Evolutionary conservation across 202 grass and related monocot species (phyloP).

Genomic region (Alloteropsis angusta): DNA sequence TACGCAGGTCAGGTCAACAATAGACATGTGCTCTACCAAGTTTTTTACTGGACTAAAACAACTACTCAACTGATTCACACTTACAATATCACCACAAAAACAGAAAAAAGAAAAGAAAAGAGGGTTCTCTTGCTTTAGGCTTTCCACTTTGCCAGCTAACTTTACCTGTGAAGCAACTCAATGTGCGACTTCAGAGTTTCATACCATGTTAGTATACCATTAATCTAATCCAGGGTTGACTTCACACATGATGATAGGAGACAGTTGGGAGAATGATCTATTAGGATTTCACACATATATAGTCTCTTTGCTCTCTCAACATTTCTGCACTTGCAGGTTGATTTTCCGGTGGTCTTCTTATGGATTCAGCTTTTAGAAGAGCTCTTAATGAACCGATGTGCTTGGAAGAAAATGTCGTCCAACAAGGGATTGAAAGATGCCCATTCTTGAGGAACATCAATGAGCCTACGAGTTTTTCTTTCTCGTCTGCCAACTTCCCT

Average conservation of each 20-base stretch:
- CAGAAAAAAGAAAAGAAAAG: too few species aligned
- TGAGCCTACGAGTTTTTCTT: conserved; percentile 78
- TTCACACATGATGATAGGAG: not conserved
- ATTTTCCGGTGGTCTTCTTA: conserved; percentile 10
- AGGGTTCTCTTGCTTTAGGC: not conserved
- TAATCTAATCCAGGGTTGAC: conserved; percentile 12
- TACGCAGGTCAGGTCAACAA: not conserved
- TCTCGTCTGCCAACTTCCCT: conserved; percentile 46
- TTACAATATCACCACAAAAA: not conserved
- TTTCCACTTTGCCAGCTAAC: not conserved
- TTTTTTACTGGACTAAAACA: not conserved
- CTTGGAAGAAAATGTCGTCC: conserved; percentile 41
- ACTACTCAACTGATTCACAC: not conserved
- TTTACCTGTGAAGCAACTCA: not conserved
- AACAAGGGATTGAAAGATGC: conserved; percentile 68
- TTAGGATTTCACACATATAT: not conserved
- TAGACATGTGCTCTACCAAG: not conserved
- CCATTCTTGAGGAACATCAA: conserved; percentile 97
- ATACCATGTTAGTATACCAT: not conserved
- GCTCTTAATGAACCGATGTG: conserved; percentile 30
- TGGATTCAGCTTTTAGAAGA: conserved; percentile 55
- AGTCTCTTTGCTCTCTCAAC: not conserved
- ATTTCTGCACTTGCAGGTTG: conserved; percentile 22
- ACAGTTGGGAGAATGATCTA: not conserved
- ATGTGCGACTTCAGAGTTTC: conserved; percentile 8